These are phyloP conservation scores for Syncephalis fuscata DNA, from an alignment of 371 early-diverging fungal species.

Conservation along the genomic window DNA sequence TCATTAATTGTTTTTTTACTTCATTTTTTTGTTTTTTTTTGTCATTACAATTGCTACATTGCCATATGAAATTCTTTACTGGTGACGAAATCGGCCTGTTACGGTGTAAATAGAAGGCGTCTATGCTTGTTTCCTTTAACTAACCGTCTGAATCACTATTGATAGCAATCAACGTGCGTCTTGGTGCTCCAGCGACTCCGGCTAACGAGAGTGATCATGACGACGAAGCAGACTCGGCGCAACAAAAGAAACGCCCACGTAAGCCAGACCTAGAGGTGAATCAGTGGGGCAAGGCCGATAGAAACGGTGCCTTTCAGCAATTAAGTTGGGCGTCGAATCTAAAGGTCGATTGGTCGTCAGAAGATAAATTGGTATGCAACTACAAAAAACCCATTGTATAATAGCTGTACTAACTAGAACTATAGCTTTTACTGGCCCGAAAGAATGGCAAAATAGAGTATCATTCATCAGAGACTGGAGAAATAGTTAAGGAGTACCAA, in stretches of 20 bases:
- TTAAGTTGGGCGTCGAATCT: slow-evolving; percentile 30
- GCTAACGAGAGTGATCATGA: slow-evolving; percentile 9
- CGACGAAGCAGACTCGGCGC: slow-evolving; percentile 9
- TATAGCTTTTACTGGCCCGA: slow-evolving; percentile 35
- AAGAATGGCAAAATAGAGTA: slow-evolving; percentile 40
- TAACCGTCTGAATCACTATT: slow-evolving; percentile 6
- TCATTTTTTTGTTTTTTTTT: not conserved
- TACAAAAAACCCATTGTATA: not conserved
- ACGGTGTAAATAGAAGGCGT: too few species aligned
- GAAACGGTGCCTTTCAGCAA: slow-evolving; percentile 25
- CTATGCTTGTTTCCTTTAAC: not conserved
- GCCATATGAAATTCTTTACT: slow-evolving; percentile 22
- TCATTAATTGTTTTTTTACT: too few species aligned
- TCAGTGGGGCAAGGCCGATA: slow-evolving; percentile 29
- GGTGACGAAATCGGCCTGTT: slow-evolving; percentile 64
- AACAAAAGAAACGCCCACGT: slow-evolving; percentile 9
- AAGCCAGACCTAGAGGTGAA: slow-evolving; percentile 16
- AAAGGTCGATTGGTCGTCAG: slow-evolving; percentile 5
- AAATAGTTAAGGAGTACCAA: slow-evolving; percentile 19
- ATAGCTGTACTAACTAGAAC: not conserved
- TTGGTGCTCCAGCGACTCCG: slow-evolving; percentile 10
- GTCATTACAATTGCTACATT: not conserved
- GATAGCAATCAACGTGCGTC: slow-evolving; percentile 15
- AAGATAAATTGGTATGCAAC: not conserved
- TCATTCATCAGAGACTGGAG: slow-evolving; percentile 29